A percentile compares a stretch with the other conserved stretches of the same genome.
Conservation (phyloP, 139 green algal genomes). For the Astrephomene gubernaculifera region DNA sequence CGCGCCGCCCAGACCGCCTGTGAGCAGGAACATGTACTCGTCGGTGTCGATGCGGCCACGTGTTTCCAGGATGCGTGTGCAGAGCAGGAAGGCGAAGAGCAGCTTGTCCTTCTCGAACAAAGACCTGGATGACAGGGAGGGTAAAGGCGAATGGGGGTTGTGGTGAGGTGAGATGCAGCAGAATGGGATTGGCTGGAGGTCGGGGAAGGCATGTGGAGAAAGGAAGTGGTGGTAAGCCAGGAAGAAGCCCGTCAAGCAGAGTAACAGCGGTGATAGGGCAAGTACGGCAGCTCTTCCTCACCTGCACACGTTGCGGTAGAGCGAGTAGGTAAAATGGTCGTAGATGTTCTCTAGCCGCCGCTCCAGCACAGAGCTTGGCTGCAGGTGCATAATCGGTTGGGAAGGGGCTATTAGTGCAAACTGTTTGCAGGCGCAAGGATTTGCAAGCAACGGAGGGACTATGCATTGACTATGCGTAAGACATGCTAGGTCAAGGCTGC, state of each 20-base stretch:
- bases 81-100: slow-evolving; percentile 84
- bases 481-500: too few relatives aligned
- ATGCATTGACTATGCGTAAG: too few relatives aligned
- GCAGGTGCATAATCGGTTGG: too few relatives aligned
- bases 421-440: too few relatives aligned
- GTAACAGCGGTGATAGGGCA: not conserved
- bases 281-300: slow-evolving; percentile 2
- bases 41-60: slow-evolving; percentile 67
- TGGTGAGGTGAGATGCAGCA: too few relatives aligned
- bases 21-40: slow-evolving; percentile 87
- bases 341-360: slow-evolving; percentile 74
- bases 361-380: slow-evolving; percentile 54
- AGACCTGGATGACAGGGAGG: slow-evolving; percentile 49
- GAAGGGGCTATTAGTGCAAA: too few relatives aligned
- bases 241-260: not conserved
- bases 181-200: too few relatives aligned
- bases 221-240: not conserved
- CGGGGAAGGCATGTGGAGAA: not conserved
- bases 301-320: slow-evolving; percentile 77
- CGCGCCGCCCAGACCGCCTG: slow-evolving; percentile 51
- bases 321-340: slow-evolving; percentile 83
- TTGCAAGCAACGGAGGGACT: too few relatives aligned
- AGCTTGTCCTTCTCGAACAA: slow-evolving; percentile 92
- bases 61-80: slow-evolving; percentile 69
- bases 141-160: too few relatives aligned